These are phyloP conservation scores for Lolium rigidum DNA, from an alignment of 176 grass and related monocot species.

Conservation along the genomic window DNA sequence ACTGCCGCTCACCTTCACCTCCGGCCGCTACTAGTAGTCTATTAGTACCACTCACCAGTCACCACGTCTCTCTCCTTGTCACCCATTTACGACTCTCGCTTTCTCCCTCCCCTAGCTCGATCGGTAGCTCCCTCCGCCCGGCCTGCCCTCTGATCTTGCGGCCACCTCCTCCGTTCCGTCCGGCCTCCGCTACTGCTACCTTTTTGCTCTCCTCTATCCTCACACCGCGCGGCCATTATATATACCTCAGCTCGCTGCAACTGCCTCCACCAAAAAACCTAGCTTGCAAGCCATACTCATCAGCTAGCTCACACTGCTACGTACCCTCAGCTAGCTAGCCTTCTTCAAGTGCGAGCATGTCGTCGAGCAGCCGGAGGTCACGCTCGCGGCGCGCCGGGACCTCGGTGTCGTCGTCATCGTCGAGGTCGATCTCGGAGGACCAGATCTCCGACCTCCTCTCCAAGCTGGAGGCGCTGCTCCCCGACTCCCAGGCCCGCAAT, in stretches of 20 bases:
- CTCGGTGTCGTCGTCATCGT: constrained; percentile 42
- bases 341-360: constrained; percentile 44
- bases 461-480: constrained; percentile 77
- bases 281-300: neutral
- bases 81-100: constrained; percentile 42
- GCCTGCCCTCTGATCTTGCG: neutral
- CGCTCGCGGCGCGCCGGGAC: constrained; percentile 54
- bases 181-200: neutral
- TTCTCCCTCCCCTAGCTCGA: constrained; percentile 16
- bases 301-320: neutral
- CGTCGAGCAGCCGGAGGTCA: constrained; percentile 73
- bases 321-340: neutral
- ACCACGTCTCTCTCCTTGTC: constrained; percentile 34
- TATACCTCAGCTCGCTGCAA: constrained; percentile 38
- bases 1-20: no score
- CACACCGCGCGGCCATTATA: constrained; percentile 9
- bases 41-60: neutral
- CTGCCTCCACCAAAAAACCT: constrained; percentile 33
- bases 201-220: neutral
- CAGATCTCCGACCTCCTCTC: constrained; percentile 79
- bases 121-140: neutral
- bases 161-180: neutral
- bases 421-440: constrained; percentile 65
- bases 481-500: constrained; percentile 57
- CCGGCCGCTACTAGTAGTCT: neutral